Conservation (phyloP, 1,284 basidiomycete species). For the Rhizoctonia solani region DNA sequence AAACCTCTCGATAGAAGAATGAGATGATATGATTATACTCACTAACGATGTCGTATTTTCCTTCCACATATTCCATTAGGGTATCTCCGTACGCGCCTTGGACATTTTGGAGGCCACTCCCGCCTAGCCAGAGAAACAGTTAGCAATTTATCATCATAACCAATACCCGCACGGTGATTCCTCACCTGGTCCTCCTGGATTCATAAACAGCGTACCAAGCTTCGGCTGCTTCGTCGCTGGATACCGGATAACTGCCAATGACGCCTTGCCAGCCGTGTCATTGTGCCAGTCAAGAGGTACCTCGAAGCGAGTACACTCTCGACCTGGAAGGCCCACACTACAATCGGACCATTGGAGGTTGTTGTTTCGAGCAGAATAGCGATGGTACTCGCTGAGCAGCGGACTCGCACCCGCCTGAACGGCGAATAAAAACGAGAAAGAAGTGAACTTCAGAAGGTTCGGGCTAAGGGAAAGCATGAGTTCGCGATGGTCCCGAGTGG, state of each 20-base stretch:
- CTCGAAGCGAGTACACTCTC: conserved; percentile 31
- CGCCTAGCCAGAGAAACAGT: neutral
- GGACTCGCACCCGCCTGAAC: neutral
- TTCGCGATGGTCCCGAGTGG: too few relatives aligned
- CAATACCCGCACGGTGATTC: too few relatives aligned
- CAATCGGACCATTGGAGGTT: neutral
- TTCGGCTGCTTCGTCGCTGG: neutral
- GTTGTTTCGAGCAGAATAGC: neutral
- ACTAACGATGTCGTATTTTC: conserved; percentile 15
- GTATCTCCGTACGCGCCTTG: neutral
- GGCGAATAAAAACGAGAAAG: too few relatives aligned
- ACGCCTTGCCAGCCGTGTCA: conserved; percentile 25
- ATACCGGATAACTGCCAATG: conserved; percentile 12
- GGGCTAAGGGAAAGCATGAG: too few relatives aligned
- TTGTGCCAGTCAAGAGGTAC: conserved; percentile 35
- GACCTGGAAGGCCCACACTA: neutral
- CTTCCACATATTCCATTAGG: neutral
- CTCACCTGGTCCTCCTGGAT: conserved; percentile 29
- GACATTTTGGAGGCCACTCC: neutral
- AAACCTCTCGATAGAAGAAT: too few relatives aligned
- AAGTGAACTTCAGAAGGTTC: too few relatives aligned
- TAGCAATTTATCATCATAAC: neutral
- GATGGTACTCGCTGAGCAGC: neutral
- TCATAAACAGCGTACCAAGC: conserved; percentile 35
- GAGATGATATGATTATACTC: neutral